Evolutionary conservation across 2,329 filamentous ascomycete species (phyloP), one percentile per base, ranked within the genome.

Genomic region (Trichoderma sp.): DNA sequence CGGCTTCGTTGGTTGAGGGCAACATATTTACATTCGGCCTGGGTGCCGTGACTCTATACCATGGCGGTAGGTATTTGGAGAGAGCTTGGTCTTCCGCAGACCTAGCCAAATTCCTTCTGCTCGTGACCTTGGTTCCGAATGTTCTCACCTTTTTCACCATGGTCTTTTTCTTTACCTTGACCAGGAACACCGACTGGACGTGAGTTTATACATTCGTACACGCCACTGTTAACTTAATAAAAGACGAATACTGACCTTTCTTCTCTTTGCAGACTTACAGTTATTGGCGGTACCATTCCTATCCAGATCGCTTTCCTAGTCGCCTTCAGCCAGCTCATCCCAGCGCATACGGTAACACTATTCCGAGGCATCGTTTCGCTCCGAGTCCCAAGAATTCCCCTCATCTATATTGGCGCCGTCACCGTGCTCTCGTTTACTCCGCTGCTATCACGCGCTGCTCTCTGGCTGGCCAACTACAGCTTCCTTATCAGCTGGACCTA

Each of bases 271-370:
- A 96, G 92, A 64, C 81, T 92, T 58, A 94, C 92, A 57, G 91
- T 92, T 72, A 92, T 98, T 77, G 92, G 92, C 74, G 96, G 96
- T 74, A 94, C 94, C 68, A 91, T 97, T 72, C 90, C 94, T 19
- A 85, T 97, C 69, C 95, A 97, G 80, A 94, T 96, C 58, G 91
- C 92, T 71, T 98, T 98, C 83, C 91, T 99, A 71, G 93, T 98
- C 75, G 93, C 95, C 67, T 97, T 98, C 82, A 98, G 97, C 82
- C 96, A 99, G 81, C 92, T 99, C 61, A 92, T 98, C 43, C 96
- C 96, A 27, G 94, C 97, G 71, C 96, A 99, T 80, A 99, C 96
- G 13, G 95, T 98, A 65, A 96, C 95, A 5, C 88, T 99, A 70
- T 95, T 97, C 83, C 91, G 92, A 72, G 94, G 94, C 72, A 83